Evolutionary conservation across 2,329 filamentous ascomycete species (phyloP), one percentile per base, ranked within the genome.

Genomic region (Epichloe sp.): DNA sequence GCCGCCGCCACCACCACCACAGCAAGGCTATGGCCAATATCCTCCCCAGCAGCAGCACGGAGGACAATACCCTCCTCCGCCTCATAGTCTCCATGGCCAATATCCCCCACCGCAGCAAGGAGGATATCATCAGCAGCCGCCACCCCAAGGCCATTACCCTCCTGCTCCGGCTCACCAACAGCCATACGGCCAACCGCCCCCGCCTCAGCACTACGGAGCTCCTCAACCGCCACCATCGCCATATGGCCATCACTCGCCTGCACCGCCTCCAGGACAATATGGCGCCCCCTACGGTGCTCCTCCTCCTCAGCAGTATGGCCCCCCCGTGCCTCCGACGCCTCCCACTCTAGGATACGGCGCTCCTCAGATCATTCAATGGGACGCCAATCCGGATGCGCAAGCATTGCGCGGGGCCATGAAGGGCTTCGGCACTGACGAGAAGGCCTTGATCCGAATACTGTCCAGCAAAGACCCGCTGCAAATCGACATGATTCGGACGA

Each of bases 401-500:
- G 78, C 74, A 4, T 72, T 95, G 21, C 80, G 88, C 49, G 78
- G 78, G 58, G 88, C 91, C 2, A 95, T 96, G 88, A 95, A 95
- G 67, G 89, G 89, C 0, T 87, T 95, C 55, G 91, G 90, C 36
- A 96, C 90, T 0, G 82, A 97, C 60, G 90, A 96, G 65, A 84
- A 82, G 60, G 67, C 77, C 0, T 71, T 97, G 15, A 90, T 95
- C 56, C 71, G 73, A 2, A 71, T 83, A 3, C 71, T 97, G 8
- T 71, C 84, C 3, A 78, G 75, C 57, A 83, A 89, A 55, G 87
- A 94, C 56, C 85, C 90, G 1, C 71, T 89, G 4, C 86, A 95
- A 64, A 77, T 93, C 55, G 78, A 83, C 46, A 73, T 79, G 8
- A 73, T 94, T 48, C 79, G 82, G 52, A 65, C 75, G 7, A 76